Evolutionary conservation across 352 stramenopile genomes (phyloP), one percentile per base, ranked within the genome.

Genomic region (Peronospora tabacina): DNA sequence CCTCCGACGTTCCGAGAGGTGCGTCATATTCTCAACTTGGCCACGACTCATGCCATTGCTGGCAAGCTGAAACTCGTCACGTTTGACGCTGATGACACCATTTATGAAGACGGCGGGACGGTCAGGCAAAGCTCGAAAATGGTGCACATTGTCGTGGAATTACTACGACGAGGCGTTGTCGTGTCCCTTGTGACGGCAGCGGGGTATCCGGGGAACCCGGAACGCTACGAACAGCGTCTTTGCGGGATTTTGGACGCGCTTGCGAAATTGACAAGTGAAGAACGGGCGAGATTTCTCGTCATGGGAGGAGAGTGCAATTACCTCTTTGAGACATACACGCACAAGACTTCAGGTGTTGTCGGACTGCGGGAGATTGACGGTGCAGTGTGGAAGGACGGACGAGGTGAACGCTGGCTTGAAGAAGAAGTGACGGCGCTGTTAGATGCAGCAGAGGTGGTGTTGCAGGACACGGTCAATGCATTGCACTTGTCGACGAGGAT

Each of bases 231-330:
- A 52, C 55, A 82, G 56, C 80, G 82, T 15, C 59, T 94, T 5
- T 68, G 75, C 3, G 82, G 82, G 8, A 88, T 91, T 24, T 59
- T 91, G 15, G 77, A 89, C n/a, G 74, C 70, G 6, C 60, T 91
- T 0, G 62, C 66, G 19, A 38, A 49, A 4, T 59, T 85, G n/a
- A 71, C 61, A 0, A 63, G 66, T 5, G 73, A 83, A 24, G 67
- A 87, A 50, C 75, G 78, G 30, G 72, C 77, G 32, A 70, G 77
- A 5, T 91, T 91, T 53, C 48, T 91, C 2, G 86, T 98, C 46
- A 97, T 98, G 85, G 95, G 95, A 40, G 95, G 95, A 19, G 95
- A 98, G 68, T 98, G 91, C 69, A 98, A 98, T 60, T 98, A 98
- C 60, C 69, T 98, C 11, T 66, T 89, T 9, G 81, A 88, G 49